Evolutionary conservation across 1,139 yeast genomes (phyloP), one percentile per base, ranked within the genome.

Genomic region (Torulaspora globosa): DNA sequence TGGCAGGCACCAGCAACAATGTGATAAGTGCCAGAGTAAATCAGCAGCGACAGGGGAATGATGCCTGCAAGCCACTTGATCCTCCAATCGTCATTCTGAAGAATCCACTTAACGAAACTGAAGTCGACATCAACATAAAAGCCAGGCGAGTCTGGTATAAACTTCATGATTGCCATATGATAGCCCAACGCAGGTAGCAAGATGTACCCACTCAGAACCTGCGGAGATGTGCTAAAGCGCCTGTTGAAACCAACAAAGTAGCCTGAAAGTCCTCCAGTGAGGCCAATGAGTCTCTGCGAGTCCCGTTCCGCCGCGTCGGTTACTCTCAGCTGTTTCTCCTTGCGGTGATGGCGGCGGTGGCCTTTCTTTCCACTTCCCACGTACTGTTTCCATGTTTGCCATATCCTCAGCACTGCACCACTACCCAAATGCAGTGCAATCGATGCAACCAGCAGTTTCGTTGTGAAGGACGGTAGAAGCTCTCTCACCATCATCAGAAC

Each of bases 261-360:
- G 1, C 63, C 62, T 9, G 56, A 51, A 12, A 59, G 47, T 9
- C 61, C 61, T 4, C 63, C 63, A 8, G 51, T 50, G 15, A 58
- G 44, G 3, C 62, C 62, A 14, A 58, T 56, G 18, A 38, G 33
- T n/a, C 55, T 50, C 38, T 55, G 63, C 3, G 57, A 48, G 33
- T 36, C 37, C 15, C 48, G 42, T 30, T 44, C 48, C 15, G 43
- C 16, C 18, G 48, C 45, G 16, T 43, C 47, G n/a, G 36, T 34
- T 18, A 41, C 43, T 16, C 31, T 40, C 29, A 41, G 21, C 23
- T 41, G 42, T 41, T 43, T 29, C 30, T 39, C 47, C 37, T 26
- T 38, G 9, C 32, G 36, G 14, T 41, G 43, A 12, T 24, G 49
- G 26, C 19, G 44, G 16, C 26, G 32, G 12, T 39, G 45, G 16